Evolutionary conservation across 345 rosid species (phyloP).

Genomic region (Trapa incisa): DNA sequence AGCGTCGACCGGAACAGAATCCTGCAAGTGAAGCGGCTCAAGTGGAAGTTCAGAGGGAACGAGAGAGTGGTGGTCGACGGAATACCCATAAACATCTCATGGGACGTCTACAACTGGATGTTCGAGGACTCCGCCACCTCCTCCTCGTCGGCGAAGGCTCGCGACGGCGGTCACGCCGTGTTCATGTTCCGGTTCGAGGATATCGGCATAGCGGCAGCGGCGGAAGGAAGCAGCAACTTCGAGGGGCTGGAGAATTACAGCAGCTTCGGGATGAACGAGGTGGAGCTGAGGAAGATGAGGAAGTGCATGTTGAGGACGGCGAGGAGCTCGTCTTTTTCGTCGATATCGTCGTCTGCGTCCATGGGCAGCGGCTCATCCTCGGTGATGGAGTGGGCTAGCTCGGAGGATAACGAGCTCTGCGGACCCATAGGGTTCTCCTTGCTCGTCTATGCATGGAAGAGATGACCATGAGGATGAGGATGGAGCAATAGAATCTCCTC

Average conservation of each 20-base stretch:
- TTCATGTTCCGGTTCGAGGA: constrained; percentile 83
- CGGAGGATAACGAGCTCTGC: constrained; percentile 47
- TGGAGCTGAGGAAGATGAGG: constrained; percentile 76
- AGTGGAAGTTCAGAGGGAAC: constrained; percentile 92
- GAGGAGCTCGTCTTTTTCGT: constrained; percentile 70
- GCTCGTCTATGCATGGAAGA: constrained; percentile 90
- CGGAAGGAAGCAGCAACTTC: not conserved
- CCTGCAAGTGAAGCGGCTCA: constrained; percentile 51
- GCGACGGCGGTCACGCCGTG: constrained; percentile 38
- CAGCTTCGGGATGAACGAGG: constrained; percentile 39
- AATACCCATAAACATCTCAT: constrained; percentile 55
- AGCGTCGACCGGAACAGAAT: constrained; percentile 46
- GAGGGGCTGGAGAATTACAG: constrained; percentile 6
- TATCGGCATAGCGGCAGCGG: too few relatives aligned
- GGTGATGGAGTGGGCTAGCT: constrained; percentile 89
- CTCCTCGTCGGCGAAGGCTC: too few relatives aligned
- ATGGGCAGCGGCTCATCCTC: constrained; percentile 56
- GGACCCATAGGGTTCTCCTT: constrained; percentile 60
- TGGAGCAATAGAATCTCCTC: too few relatives aligned
- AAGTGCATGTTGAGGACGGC: constrained; percentile 42
- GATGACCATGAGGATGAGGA: constrained; percentile 21
- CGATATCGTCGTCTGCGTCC: constrained; percentile 79
- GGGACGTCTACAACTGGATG: constrained; percentile 95
- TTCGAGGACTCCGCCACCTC: constrained; percentile 29
- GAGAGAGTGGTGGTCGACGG: constrained; percentile 74